These are phyloP conservation scores for Pluteus cervinus DNA, from an alignment of 768 basidiomycete species.

Conservation along the genomic window DNA sequence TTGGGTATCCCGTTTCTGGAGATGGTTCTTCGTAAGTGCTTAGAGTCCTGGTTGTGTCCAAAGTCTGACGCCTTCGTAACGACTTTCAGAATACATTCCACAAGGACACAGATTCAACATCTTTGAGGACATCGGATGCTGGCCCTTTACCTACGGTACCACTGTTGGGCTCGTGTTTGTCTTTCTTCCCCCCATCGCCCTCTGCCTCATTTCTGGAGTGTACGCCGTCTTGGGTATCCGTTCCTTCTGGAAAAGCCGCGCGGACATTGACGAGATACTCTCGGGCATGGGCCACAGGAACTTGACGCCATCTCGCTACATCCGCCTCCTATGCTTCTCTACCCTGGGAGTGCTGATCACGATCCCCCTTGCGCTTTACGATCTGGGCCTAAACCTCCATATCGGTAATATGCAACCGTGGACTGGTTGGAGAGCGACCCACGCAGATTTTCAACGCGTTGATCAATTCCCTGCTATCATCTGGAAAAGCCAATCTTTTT, in stretches of 20 bases:
- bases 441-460: slow-evolving; percentile 33
- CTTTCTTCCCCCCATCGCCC: slow-evolving; percentile 14
- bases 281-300: slow-evolving; percentile 9
- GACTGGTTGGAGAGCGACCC: slow-evolving; percentile 32
- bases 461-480: slow-evolving; percentile 16
- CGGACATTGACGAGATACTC: slow-evolving; percentile 7
- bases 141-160: slow-evolving; percentile 28
- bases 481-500: slow-evolving; percentile 6
- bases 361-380: slow-evolving; percentile 4
- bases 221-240: slow-evolving; percentile 12
- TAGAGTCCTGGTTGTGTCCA: slow-evolving; percentile 5
- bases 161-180: slow-evolving; percentile 23
- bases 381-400: slow-evolving; percentile 11
- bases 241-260: slow-evolving; percentile 5
- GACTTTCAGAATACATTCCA: slow-evolving; percentile 25
- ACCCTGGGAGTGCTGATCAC: slow-evolving; percentile 1
- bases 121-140: slow-evolving; percentile 44
- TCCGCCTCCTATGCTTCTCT: slow-evolving; percentile 6
- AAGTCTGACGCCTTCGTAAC: neutral
- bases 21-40: slow-evolving; percentile 31
- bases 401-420: slow-evolving; percentile 25
- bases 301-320: slow-evolving; percentile 9
- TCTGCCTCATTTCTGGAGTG: slow-evolving; percentile 20
- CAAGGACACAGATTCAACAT: slow-evolving; percentile 42
- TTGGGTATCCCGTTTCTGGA: slow-evolving; percentile 30